These are phyloP conservation scores for Seiridium cupressi DNA, from an alignment of 2,329 filamentous ascomycete genomes.

Conservation along the genomic window DNA sequence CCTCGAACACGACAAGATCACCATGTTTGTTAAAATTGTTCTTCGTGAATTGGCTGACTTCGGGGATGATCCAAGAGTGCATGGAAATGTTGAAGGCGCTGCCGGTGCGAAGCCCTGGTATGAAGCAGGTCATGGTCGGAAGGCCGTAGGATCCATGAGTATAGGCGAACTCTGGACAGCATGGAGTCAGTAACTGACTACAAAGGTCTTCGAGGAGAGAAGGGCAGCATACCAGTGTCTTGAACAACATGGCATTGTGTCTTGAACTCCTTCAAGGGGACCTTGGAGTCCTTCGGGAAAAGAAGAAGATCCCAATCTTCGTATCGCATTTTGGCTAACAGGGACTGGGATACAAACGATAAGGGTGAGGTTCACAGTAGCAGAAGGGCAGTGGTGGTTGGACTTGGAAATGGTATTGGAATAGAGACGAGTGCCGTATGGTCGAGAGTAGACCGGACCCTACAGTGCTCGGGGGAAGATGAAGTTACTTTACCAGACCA, in stretches of 20 bases:
- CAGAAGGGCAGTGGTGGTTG: too few species aligned
- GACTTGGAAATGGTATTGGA: background rate
- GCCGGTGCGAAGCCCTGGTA: slow-evolving; percentile 60
- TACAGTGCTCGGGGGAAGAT: too few species aligned
- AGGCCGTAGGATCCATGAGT: slow-evolving; percentile 47
- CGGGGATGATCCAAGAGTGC: slow-evolving; percentile 68
- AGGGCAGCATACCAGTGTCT: slow-evolving; percentile 37
- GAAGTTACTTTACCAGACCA: too few species aligned
- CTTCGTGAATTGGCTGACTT: slow-evolving; percentile 55
- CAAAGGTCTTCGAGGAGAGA: background rate
- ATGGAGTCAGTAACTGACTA: background rate
- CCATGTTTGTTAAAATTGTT: slow-evolving; percentile 51
- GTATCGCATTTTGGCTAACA: slow-evolving; percentile 66
- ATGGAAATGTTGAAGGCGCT: slow-evolving; percentile 69
- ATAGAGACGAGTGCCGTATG: background rate
- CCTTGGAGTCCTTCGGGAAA: slow-evolving; percentile 65
- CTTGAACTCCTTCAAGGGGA: slow-evolving; percentile 80
- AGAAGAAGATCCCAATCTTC: slow-evolving; percentile 84
- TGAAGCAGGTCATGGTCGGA: slow-evolving; percentile 70
- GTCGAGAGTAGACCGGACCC: too few species aligned
- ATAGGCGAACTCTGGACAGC: slow-evolving; percentile 47
- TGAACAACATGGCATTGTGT: slow-evolving; percentile 71
- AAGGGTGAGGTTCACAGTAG: too few species aligned
- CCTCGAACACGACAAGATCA: slow-evolving; percentile 60
- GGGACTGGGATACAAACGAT: slow-evolving; percentile 7